Evolutionary conservation across 176 grass and related monocot genomes (phyloP).

Genomic region (Saccharum spontaneum): DNA sequence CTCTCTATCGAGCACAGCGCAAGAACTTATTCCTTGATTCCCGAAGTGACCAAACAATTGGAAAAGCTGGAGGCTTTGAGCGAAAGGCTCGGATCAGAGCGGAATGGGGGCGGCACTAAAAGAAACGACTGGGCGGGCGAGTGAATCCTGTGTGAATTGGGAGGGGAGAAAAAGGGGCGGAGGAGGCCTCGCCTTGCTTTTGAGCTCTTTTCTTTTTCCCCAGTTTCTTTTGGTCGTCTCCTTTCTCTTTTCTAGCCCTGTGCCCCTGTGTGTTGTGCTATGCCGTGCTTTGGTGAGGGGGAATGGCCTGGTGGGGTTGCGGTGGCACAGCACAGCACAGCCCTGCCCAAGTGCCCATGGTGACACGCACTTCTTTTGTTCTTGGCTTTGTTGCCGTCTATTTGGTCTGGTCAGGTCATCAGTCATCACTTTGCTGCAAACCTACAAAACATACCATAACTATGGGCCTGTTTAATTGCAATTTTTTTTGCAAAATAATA

Average conservation of each 20-base stretch:
- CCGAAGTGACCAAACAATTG: slow-evolving; percentile 55
- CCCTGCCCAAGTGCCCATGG: slow-evolving; percentile 29
- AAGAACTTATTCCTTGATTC: slow-evolving; percentile 66
- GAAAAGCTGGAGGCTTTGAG: slow-evolving; percentile 49
- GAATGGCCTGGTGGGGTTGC: slow-evolving; percentile 10
- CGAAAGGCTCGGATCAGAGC: slow-evolving; percentile 59
- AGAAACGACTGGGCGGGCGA: slow-evolving; percentile 30
- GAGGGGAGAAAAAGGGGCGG: slow-evolving; percentile 26
- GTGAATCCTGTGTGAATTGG: slow-evolving; percentile 56
- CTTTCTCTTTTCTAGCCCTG: slow-evolving; percentile 32
- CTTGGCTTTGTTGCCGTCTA: slow-evolving; percentile 41
- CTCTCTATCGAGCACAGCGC: slow-evolving; percentile 25
- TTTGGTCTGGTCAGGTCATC: neutral
- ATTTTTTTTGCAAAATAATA: too few species aligned
- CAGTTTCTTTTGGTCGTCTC: neutral
- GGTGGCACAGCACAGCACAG: slow-evolving; percentile 21
- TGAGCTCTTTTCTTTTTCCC: slow-evolving; percentile 47
- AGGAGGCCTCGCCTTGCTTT: slow-evolving; percentile 45
- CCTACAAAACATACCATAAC: neutral
- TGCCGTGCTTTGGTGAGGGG: slow-evolving; percentile 22
- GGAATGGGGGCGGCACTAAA: slow-evolving; percentile 42
- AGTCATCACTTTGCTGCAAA: neutral
- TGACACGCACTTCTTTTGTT: slow-evolving; percentile 31
- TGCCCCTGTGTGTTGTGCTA: neutral
- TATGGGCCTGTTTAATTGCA: neutral